These are phyloP conservation scores for Cladosporium sp. DNA, from an alignment of 2,329 filamentous ascomycete species.

Conservation along the genomic window DNA sequence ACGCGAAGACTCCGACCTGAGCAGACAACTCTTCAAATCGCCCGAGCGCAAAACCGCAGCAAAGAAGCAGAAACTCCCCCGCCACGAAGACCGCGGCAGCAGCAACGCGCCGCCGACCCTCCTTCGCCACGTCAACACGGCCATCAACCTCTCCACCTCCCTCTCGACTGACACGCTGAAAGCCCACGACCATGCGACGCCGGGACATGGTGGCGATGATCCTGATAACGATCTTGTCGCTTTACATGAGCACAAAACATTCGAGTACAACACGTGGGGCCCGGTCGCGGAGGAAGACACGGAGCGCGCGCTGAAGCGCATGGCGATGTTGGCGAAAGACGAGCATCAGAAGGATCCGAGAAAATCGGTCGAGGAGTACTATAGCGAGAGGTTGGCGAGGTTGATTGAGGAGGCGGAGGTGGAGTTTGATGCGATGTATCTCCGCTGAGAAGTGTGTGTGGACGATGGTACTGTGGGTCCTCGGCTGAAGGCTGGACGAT, in stretches of 20 bases:
- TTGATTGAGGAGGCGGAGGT: constrained; percentile 23
- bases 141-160: neutral
- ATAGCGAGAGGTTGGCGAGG: constrained; percentile 25
- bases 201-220: too few species aligned
- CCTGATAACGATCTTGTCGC: neutral
- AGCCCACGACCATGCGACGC: neutral
- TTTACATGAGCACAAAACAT: neutral
- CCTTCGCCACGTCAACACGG: neutral
- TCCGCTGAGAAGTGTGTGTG: neutral
- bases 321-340: constrained; percentile 31
- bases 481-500: too few species aligned
- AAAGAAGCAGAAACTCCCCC: neutral
- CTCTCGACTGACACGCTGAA: neutral
- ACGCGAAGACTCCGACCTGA: constrained; percentile 1
- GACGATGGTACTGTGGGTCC: neutral
- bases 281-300: constrained; percentile 30
- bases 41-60: neutral
- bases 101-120: neutral
- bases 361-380: constrained; percentile 23
- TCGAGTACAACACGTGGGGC: constrained; percentile 30
- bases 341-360: constrained; percentile 24
- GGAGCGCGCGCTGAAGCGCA: constrained; percentile 23
- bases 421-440: constrained; percentile 19
- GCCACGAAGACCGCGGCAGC: neutral
- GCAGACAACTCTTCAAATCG: constrained; percentile 1